These are phyloP conservation scores for Quercus tomentella DNA, from an alignment of 331 rosid species.

Conservation along the genomic window DNA sequence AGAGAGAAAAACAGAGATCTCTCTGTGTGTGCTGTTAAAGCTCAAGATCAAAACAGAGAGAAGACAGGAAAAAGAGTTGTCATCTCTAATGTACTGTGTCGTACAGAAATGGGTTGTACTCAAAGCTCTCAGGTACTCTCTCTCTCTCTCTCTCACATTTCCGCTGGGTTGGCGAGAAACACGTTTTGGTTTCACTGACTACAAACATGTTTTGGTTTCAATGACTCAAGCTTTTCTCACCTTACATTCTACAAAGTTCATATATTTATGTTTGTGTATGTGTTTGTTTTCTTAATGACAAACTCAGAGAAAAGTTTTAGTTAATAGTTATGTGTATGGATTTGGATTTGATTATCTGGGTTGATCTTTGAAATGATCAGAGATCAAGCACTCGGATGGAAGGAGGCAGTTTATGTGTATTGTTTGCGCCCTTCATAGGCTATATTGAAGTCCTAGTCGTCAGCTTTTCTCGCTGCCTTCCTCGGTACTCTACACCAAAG, in stretches of 20 bases:
- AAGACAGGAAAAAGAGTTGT: not conserved
- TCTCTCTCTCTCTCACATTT: not conserved
- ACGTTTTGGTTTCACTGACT: not conserved
- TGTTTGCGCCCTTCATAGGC: conserved; percentile 40
- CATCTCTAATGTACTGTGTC: not conserved
- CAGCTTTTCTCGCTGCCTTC: conserved; percentile 46
- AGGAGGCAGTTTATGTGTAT: conserved; percentile 36
- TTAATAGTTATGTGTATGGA: not conserved
- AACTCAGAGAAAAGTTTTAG: not conserved
- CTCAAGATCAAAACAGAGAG: not conserved
- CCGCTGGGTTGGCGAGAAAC: not conserved
- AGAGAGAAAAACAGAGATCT: no score
- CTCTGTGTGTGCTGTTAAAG: not conserved
- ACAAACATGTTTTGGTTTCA: not conserved
- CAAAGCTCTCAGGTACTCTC: conserved; percentile 25
- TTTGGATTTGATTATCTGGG: not conserved
- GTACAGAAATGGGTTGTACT: conserved; percentile 8
- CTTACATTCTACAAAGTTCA: no score
- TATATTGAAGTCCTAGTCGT: conserved; percentile 31
- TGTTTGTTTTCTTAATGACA: not conserved
- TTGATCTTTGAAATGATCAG: conserved; percentile 9
- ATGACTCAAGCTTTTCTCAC: no score
- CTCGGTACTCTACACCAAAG: conserved; percentile 3
- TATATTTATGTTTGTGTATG: no score
- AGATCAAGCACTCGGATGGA: conserved; percentile 34